Evolutionary conservation across 1,139 yeast species (phyloP).

Genomic region (Blastobotrys buckinghamii): DNA sequence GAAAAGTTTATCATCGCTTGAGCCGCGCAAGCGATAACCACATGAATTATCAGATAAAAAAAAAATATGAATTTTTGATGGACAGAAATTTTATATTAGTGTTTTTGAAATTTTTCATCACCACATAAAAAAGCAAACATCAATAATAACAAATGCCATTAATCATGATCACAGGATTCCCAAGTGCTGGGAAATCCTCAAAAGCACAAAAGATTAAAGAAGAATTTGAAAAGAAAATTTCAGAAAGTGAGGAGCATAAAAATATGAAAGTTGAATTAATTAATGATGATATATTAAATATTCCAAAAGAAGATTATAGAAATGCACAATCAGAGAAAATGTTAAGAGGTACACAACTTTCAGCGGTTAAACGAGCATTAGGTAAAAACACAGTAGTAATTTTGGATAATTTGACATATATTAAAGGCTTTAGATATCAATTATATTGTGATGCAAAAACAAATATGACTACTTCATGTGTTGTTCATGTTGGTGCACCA

Average conservation of each 20-base stretch:
- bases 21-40: conserved; percentile 5
- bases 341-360: conserved; percentile 76
- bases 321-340: conserved; percentile 62
- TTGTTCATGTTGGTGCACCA: conserved; percentile 72
- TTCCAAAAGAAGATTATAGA: conserved; percentile 58
- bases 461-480: conserved; percentile 73
- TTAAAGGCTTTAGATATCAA: conserved; percentile 94
- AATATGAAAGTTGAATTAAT: conserved; percentile 52
- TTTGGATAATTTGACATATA: conserved; percentile 80
- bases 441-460: conserved; percentile 90
- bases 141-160: conserved; percentile 84
- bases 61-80: neutral
- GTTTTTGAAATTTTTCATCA: neutral
- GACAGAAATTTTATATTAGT: neutral
- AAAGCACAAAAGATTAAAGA: conserved; percentile 54
- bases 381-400: conserved; percentile 67
- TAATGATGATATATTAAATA: conserved; percentile 72
- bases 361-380: conserved; percentile 81
- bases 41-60: no score
- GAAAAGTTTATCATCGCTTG: neutral
- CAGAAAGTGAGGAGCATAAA: conserved; percentile 24
- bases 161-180: conserved; percentile 75
- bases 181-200: conserved; percentile 77
- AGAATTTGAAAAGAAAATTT: conserved; percentile 46
- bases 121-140: neutral